These are phyloP conservation scores for Tuctoria greenei DNA, from an alignment of 176 grass and related monocot species.

Conservation along the genomic window DNA sequence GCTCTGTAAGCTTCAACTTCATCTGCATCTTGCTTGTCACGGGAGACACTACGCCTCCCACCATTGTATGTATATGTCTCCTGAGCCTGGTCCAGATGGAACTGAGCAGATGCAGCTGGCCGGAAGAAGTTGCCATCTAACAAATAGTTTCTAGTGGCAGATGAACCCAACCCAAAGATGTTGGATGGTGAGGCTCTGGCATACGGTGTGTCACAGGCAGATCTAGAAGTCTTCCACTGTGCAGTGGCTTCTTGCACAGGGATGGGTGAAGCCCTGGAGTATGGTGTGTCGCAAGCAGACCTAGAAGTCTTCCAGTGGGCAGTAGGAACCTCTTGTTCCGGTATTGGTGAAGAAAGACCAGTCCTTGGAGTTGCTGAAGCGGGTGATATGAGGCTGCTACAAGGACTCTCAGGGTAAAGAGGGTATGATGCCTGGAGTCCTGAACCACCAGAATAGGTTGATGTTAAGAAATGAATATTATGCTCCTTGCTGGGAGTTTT, in stretches of 20 bases:
- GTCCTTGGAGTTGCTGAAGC: slow-evolving; percentile 86
- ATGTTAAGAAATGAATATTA: slow-evolving; percentile 50
- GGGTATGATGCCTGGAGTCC: slow-evolving; percentile 71
- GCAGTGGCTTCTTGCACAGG: slow-evolving; percentile 58
- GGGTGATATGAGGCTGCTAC: slow-evolving; percentile 87
- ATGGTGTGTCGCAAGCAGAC: slow-evolving; percentile 80
- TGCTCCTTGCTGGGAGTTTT: slow-evolving; percentile 66
- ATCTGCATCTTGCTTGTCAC: slow-evolving; percentile 91
- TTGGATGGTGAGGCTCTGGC: slow-evolving; percentile 62
- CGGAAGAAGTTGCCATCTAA: slow-evolving; percentile 72
- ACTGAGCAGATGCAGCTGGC: slow-evolving; percentile 69
- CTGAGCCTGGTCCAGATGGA: slow-evolving; percentile 93
- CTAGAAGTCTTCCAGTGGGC: slow-evolving; percentile 61
- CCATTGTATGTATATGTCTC: slow-evolving; percentile 65
- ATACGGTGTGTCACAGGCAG: slow-evolving; percentile 78
- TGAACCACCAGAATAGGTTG: slow-evolving; percentile 58
- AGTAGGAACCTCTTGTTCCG: slow-evolving; percentile 66
- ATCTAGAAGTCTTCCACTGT: slow-evolving; percentile 71
- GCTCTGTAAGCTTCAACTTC: slow-evolving; percentile 98
- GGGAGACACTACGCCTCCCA: slow-evolving; percentile 80
- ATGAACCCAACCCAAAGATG: slow-evolving; percentile 71
- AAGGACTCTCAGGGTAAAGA: slow-evolving; percentile 76
- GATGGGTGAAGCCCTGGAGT: slow-evolving; percentile 57
- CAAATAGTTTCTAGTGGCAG: slow-evolving; percentile 69
- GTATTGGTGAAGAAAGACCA: slow-evolving; percentile 76